These are phyloP conservation scores for Termitomyces sp. DNA, from an alignment of 768 basidiomycete genomes.

Conservation along the genomic window DNA sequence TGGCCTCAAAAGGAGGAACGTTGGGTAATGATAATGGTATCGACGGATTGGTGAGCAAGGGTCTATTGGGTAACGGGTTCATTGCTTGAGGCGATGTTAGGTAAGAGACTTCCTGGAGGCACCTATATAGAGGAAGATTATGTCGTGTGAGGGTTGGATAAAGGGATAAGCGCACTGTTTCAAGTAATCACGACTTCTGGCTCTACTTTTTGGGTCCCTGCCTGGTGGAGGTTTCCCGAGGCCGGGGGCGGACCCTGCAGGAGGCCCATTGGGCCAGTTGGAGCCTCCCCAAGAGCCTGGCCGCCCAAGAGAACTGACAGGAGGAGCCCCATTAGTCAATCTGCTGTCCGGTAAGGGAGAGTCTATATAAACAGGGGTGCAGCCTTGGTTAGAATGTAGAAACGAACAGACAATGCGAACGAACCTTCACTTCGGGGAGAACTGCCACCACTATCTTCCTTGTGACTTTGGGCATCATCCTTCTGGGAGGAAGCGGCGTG, in stretches of 20 bases:
- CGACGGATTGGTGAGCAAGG: conserved; percentile 63
- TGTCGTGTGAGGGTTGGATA: conserved; percentile 3
- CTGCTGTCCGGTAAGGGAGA: conserved; percentile 72
- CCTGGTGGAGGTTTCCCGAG: conserved; percentile 73
- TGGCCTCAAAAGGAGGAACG: conserved; percentile 69
- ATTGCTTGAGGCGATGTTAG: conserved; percentile 95
- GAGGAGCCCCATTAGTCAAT: conserved; percentile 55
- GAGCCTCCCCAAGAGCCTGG: conserved; percentile 55
- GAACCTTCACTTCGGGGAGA: conserved; percentile 84
- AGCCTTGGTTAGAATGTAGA: conserved; percentile 8
- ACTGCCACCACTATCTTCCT: conserved; percentile 76
- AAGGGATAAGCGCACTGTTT: conserved; percentile 70
- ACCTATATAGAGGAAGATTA: conserved; percentile 43
- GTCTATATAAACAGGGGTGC: conserved; percentile 39
- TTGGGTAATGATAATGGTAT: conserved; percentile 67
- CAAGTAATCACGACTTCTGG: conserved; percentile 92
- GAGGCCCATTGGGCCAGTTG: conserved; percentile 44
- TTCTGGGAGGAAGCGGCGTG: conserved; percentile 54
- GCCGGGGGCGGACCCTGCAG: conserved; percentile 40
- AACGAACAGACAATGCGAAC: background rate
- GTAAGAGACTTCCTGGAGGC: conserved; percentile 97
- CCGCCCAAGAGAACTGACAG: conserved; percentile 43
- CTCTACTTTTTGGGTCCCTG: conserved; percentile 93
- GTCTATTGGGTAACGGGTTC: conserved; percentile 92
- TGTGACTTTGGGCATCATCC: conserved; percentile 70